Conservation (phyloP, 2,329 filamentous ascomycete species). For the Fusarium coffeatum region DNA sequence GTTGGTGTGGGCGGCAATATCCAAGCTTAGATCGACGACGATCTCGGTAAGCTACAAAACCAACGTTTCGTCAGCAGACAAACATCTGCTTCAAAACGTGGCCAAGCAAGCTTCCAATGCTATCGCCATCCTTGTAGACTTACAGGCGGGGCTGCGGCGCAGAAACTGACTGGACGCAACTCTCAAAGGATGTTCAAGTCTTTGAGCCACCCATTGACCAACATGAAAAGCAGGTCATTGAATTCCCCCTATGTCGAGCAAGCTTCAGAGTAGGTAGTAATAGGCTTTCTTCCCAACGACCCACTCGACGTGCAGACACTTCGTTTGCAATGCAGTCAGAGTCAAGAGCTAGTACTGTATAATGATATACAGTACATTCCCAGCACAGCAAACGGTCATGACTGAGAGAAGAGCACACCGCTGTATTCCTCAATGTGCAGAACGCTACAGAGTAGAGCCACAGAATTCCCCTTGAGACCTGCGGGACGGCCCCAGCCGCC, state of each 20-base stretch:
- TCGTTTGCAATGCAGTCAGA: constrained; percentile 17
- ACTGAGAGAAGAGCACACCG: constrained; percentile 3
- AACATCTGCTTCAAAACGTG: constrained; percentile 24
- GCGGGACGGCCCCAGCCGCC: not conserved
- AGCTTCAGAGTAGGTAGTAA: not conserved
- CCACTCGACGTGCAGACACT: constrained; percentile 19
- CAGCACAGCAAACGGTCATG: constrained; percentile 8
- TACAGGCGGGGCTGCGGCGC: not conserved
- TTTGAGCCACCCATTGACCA: not conserved
- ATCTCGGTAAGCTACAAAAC: constrained; percentile 9
- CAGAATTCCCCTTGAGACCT: not conserved
- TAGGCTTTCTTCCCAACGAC: not conserved
- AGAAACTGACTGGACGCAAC: not conserved
- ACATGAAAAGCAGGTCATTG: not conserved
- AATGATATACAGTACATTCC: constrained; percentile 8
- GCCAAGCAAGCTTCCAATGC: constrained; percentile 21
- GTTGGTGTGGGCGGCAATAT: constrained; percentile 12
- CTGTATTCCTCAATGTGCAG: constrained; percentile 21
- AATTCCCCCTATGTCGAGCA: constrained; percentile 3
- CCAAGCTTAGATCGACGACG: constrained; percentile 8
- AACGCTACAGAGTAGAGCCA: not conserved
- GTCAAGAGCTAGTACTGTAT: constrained; percentile 1
- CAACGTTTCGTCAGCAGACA: constrained; percentile 33
- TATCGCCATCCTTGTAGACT: not conserved
- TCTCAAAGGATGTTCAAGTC: not conserved